Evolutionary conservation across 345 rosid species (phyloP).

Genomic region (Anacardium occidentale): DNA sequence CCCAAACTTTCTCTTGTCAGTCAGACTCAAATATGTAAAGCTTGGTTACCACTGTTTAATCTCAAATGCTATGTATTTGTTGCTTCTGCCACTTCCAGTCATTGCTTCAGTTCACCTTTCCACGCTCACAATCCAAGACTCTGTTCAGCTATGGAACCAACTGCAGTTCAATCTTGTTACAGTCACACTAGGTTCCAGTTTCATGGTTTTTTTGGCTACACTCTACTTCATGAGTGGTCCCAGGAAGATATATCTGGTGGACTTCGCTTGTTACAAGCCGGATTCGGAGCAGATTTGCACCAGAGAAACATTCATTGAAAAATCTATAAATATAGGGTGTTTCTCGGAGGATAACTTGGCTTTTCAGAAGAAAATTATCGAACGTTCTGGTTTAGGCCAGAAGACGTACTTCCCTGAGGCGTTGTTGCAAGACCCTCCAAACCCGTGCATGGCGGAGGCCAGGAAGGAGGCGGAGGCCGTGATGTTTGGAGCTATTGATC

Average conservation of each 20-base stretch:
- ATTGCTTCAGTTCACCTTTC: slow-evolving; percentile 53
- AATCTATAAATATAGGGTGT: slow-evolving; percentile 33
- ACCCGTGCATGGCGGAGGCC: slow-evolving; percentile 61
- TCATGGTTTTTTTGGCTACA: slow-evolving; percentile 50
- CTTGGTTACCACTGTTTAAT: slow-evolving; percentile 75
- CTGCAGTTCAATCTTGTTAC: slow-evolving; percentile 55
- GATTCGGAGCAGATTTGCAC: slow-evolving; percentile 41
- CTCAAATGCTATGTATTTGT: slow-evolving; percentile 61
- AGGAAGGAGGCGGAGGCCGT: slow-evolving; percentile 65
- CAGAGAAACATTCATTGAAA: slow-evolving; percentile 44
- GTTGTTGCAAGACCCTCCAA: slow-evolving; percentile 49
- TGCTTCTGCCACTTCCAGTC: slow-evolving; percentile 41
- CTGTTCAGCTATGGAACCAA: slow-evolving; percentile 46
- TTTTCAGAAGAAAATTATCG: slow-evolving; percentile 78
- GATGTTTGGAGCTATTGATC: slow-evolving; percentile 64
- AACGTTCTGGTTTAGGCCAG: slow-evolving; percentile 79
- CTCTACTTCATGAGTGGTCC: slow-evolving; percentile 72
- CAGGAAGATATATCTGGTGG: slow-evolving; percentile 55
- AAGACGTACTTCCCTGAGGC: slow-evolving; percentile 74
- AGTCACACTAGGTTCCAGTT: slow-evolving; percentile 36
- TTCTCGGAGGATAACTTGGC: slow-evolving; percentile 65
- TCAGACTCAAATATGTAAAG: slow-evolving; percentile 71
- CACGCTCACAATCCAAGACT: slow-evolving; percentile 38
- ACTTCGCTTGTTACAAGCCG: slow-evolving; percentile 69
- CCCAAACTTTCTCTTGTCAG: slow-evolving; percentile 64